These are phyloP conservation scores for Arthroderma sp. DNA, from an alignment of 2,329 filamentous ascomycete genomes.

Conservation along the genomic window DNA sequence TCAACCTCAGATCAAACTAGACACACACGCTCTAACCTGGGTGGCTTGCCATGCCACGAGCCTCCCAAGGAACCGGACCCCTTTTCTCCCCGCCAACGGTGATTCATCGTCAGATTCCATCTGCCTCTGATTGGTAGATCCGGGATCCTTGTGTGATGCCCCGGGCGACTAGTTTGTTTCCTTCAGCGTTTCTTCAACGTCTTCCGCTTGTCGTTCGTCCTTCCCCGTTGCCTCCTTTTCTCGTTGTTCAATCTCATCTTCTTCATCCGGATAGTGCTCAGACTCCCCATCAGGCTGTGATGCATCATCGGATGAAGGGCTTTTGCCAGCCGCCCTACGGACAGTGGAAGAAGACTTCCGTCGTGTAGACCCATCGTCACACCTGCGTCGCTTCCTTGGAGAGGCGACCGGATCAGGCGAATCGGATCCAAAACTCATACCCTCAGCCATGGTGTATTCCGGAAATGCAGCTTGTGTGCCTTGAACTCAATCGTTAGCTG, in stretches of 20 bases:
- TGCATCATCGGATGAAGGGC: background rate
- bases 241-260: background rate
- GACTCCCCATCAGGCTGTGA: background rate
- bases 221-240: background rate
- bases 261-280: background rate
- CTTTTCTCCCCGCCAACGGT: background rate
- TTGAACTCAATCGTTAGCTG: background rate
- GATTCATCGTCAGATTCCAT: background rate
- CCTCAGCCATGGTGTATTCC: background rate
- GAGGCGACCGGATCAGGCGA: background rate
- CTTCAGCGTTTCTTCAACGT: background rate
- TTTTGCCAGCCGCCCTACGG: background rate
- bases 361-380: background rate
- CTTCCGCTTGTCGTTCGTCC: background rate
- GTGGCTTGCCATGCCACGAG: background rate
- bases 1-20: background rate
- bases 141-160: background rate
- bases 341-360: background rate
- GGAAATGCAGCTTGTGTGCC: background rate
- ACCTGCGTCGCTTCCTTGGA: background rate
- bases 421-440: background rate
- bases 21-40: background rate
- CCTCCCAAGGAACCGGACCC: background rate
- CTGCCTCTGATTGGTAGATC: background rate
- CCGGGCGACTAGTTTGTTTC: background rate